phyloP scores from a whole-genome alignment of 345 rosid species.

The Hevea brasiliensis region DNA sequence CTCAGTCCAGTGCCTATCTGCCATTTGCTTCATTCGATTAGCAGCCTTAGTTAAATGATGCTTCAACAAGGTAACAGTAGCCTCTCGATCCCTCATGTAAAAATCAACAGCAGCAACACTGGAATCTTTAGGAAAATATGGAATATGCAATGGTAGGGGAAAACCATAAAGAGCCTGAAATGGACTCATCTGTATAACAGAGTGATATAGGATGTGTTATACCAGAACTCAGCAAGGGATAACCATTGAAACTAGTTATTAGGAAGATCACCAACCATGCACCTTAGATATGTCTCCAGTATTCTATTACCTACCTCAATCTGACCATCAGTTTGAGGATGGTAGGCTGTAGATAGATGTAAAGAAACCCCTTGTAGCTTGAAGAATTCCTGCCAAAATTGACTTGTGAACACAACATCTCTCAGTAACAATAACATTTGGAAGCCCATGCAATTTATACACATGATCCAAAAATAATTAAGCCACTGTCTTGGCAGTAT shows the following conservation, averaged over 20 bases:
- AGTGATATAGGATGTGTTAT: not conserved
- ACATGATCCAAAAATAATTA: not conserved
- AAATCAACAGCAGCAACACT: not conserved
- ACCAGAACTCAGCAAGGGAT: not conserved
- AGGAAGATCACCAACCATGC: not conserved
- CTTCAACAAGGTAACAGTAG: no score
- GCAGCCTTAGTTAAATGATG: not conserved
- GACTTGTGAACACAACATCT: not conserved
- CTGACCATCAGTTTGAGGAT: not conserved
- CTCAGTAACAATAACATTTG: not conserved
- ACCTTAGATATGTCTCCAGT: not conserved
- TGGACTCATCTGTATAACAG: not conserved
- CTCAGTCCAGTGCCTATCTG: no score
- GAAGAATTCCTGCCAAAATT: not conserved
- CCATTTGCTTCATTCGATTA: no score
- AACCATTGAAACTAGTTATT: not conserved
- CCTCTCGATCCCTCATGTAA: not conserved
- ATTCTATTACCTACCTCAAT: not conserved
- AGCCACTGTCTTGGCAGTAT: not conserved
- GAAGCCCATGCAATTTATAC: not conserved
- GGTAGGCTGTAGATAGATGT: not conserved
- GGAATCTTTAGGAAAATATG: not conserved
- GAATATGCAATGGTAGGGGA: not conserved
- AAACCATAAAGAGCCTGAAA: not conserved
- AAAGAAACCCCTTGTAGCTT: not conserved